These are phyloP conservation scores for Circinella minor DNA, from an alignment of 371 early-diverging fungal genomes.

Conservation along the genomic window DNA sequence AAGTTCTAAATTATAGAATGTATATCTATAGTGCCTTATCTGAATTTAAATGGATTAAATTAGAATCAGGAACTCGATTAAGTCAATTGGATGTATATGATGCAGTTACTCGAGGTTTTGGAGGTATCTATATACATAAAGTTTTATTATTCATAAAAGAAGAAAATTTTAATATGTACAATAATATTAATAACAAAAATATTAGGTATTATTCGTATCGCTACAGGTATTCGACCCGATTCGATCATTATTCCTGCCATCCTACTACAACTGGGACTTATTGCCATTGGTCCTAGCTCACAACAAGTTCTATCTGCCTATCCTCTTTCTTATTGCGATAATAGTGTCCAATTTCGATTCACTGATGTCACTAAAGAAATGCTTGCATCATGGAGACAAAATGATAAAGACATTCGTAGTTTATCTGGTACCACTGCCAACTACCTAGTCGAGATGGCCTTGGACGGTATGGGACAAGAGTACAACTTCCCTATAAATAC, in stretches of 20 bases:
- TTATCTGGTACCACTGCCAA: not conserved
- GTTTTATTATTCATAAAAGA: not conserved
- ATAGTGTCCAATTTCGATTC: not conserved
- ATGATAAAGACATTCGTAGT: not conserved
- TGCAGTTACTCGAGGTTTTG: slow-evolving; percentile 21
- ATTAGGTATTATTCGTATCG: slow-evolving; percentile 10
- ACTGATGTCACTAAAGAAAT: not conserved
- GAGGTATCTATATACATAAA: slow-evolving; percentile 11
- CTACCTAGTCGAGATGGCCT: not conserved
- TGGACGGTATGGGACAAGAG: not conserved
- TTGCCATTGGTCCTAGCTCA: slow-evolving; percentile 23
- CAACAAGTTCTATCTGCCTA: slow-evolving; percentile 14
- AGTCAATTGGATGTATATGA: slow-evolving; percentile 22
- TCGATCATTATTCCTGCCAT: slow-evolving; percentile 14
- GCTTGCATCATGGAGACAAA: not conserved
- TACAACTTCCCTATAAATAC: not conserved
- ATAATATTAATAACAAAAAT: not conserved
- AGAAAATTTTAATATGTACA: not conserved
- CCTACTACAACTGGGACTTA: slow-evolving; percentile 16
- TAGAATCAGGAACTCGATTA: slow-evolving; percentile 19
- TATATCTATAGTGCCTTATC: slow-evolving; percentile 18
- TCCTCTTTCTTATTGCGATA: not conserved
- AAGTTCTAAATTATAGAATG: no score
- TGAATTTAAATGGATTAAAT: slow-evolving; percentile 26
- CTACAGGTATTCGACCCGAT: slow-evolving; percentile 14